Base-by-base conservation (phyloP, 2,329 filamentous ascomycete species). In the Ascochyta fabae region DNA sequence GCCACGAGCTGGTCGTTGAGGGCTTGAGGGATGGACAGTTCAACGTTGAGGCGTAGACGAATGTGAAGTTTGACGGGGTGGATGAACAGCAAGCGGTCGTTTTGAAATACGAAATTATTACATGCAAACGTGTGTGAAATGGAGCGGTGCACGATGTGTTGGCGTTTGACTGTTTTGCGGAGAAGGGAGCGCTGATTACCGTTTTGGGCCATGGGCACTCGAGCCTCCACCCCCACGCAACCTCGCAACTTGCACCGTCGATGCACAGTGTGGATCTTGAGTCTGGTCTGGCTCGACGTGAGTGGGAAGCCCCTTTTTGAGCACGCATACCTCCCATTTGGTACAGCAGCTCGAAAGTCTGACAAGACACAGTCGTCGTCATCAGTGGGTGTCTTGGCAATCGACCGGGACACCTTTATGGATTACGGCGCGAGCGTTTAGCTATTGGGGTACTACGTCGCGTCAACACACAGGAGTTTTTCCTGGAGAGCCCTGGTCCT, bases 1-100 rank as follows among this genome's bases (percentile, higher is more conserved):
- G 92, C 51, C 87, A 96, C 76, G 91, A 95, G 76, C 82, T 97
- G 66, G 88, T 91, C 72, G 92, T 97, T 48, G 91, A 96, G 79
- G 91, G 91, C 48, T 81, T 96, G 71, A 86, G 92, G 75, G 91
- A 96, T 71, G 90, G 89, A 39, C 86, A 86, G 59, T 75, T 87
- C 74, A 89, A 92, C 61, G 82, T 86, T 16, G 88, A 91, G 49
- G 69, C 74, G 56, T 74, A 75, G 56, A 51, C 19, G 41, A 19
- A 22, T 10, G 16, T 26, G 23, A 31, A 50, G 41, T 27, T 39
- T 27, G 42, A 45, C 24, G 34, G 34, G 38, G 34, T 41, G 60
- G 58, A 41, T 33, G 31, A 43, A 40, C 33, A 58, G 53, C 56
- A 48, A 56, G 48, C 53, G 43, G 36, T 63, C 52, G 34, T 57